Conservation (phyloP, 2,329 filamentous ascomycete species). For the Fusarium tanahbumbuense region DNA sequence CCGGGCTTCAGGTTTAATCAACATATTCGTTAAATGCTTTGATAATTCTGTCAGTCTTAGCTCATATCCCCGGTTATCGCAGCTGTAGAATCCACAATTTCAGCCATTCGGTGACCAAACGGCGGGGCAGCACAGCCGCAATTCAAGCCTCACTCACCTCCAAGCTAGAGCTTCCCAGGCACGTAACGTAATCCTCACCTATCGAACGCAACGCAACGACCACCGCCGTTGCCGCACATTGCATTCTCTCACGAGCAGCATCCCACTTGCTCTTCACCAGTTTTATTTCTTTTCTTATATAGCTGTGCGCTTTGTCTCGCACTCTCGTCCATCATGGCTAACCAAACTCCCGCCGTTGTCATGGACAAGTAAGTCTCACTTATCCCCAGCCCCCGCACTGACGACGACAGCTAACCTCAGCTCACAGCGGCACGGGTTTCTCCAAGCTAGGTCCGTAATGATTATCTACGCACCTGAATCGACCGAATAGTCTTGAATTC, state of each 20-base stretch:
- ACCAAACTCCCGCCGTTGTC: constrained; percentile 99
- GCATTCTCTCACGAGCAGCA: constrained; percentile 35
- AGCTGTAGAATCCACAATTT: constrained; percentile 12
- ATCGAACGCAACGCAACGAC: constrained; percentile 42
- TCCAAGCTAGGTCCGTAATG: constrained; percentile 88
- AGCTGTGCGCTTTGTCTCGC: constrained; percentile 41
- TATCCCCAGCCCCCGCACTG: constrained; percentile 48
- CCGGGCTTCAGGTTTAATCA: not conserved
- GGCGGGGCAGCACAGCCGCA: constrained; percentile 45
- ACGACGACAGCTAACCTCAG: constrained; percentile 50
- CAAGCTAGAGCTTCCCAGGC: constrained; percentile 46
- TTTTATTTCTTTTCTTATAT: constrained; percentile 13
- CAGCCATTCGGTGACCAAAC: constrained; percentile 24
- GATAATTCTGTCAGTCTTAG: constrained; percentile 1
- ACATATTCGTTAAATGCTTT: not conserved
- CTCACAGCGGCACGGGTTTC: constrained; percentile 92
- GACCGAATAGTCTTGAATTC: constrained; percentile 7
- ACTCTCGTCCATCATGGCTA: constrained; percentile 74
- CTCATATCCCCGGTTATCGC: constrained; percentile 19
- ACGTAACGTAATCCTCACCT: constrained; percentile 46
- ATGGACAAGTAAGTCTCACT: constrained; percentile 96
- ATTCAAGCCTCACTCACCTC: constrained; percentile 43
- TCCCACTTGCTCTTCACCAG: constrained; percentile 15
- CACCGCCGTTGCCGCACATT: constrained; percentile 40
- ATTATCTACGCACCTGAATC: constrained; percentile 19